A percentile compares a stretch with the other conserved stretches of the same genome.
Evolutionary conservation across 768 basidiomycete genomes (phyloP).

Genomic region (Leccinum imitatum): DNA sequence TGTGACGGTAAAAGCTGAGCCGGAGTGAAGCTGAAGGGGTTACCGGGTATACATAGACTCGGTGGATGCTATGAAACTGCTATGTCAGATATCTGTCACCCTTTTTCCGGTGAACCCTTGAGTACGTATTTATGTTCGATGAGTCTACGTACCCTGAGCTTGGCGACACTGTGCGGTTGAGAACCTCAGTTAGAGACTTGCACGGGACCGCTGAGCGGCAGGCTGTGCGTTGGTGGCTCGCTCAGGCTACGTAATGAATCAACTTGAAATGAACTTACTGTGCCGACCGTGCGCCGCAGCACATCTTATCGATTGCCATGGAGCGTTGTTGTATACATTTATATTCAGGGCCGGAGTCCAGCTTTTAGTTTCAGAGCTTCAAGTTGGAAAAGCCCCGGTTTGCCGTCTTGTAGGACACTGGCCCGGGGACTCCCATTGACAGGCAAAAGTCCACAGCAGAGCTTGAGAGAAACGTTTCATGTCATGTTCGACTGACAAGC

Average conservation of each 20-base stretch:
- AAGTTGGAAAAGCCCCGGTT: background rate
- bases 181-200: background rate
- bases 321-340: background rate
- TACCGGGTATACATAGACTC: too few species aligned
- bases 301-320: background rate
- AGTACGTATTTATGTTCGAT: background rate
- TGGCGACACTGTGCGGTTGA: background rate
- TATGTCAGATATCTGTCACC: background rate
- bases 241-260: background rate
- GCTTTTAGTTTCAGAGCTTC: background rate
- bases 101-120: background rate
- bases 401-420: background rate
- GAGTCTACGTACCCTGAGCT: background rate
- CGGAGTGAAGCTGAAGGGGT: background rate
- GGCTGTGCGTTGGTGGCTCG: background rate
- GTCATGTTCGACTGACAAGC: background rate
- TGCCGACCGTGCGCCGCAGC: background rate
- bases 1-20: constrained; percentile 10
- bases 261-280: background rate
- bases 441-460: background rate
- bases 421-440: background rate
- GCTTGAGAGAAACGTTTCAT: background rate
- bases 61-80: background rate
- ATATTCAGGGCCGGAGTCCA: background rate
- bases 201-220: too few species aligned